Percentiles rank a stretch among this genome's conserved stretches.
phyloP scores from a whole-genome alignment of 768 basidiomycete species.

The Tricholoma bakamatsutake region DNA sequence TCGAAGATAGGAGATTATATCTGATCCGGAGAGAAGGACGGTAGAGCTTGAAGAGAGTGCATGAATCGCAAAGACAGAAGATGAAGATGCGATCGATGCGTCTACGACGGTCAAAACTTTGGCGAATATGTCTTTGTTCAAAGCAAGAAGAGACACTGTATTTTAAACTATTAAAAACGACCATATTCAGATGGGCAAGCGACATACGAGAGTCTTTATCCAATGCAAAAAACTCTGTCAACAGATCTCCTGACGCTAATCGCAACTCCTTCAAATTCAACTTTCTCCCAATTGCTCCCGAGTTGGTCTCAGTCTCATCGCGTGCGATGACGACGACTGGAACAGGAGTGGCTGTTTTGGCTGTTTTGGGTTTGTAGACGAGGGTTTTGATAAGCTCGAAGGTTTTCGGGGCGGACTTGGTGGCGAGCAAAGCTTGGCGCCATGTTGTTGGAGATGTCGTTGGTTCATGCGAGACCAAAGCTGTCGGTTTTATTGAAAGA shows the following conservation, averaged over 20 bases:
- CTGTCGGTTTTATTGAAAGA: constrained; percentile 50
- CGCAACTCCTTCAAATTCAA: constrained; percentile 84
- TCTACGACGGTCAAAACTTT: constrained; percentile 76
- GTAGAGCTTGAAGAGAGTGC: constrained; percentile 66
- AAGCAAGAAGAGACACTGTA: constrained; percentile 75
- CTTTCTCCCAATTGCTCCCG: constrained; percentile 70
- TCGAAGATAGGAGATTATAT: constrained; percentile 67
- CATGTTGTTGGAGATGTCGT: constrained; percentile 71
- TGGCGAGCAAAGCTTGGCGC: constrained; percentile 62
- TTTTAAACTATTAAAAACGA: constrained; percentile 10
- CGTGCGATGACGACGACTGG: constrained; percentile 85
- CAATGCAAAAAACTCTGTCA: constrained; percentile 77
- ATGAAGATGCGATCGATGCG: constrained; percentile 64
- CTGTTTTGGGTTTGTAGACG: constrained; percentile 94
- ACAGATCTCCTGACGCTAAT: constrained; percentile 78
- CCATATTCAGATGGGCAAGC: neutral
- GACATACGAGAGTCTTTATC: constrained; percentile 83
- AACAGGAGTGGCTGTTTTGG: constrained; percentile 79
- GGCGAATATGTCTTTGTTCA: constrained; percentile 60
- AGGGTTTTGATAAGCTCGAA: constrained; percentile 83
- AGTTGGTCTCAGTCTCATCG: constrained; percentile 80
- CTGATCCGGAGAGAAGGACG: constrained; percentile 72
- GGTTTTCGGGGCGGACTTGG: constrained; percentile 42
- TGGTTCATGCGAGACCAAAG: constrained; percentile 49
- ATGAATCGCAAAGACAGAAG: constrained; percentile 68